Evolutionary conservation across 495 filamentous ascomycete genomes (phyloP).

Genomic region (Hypoxylon lienhwacheense): DNA sequence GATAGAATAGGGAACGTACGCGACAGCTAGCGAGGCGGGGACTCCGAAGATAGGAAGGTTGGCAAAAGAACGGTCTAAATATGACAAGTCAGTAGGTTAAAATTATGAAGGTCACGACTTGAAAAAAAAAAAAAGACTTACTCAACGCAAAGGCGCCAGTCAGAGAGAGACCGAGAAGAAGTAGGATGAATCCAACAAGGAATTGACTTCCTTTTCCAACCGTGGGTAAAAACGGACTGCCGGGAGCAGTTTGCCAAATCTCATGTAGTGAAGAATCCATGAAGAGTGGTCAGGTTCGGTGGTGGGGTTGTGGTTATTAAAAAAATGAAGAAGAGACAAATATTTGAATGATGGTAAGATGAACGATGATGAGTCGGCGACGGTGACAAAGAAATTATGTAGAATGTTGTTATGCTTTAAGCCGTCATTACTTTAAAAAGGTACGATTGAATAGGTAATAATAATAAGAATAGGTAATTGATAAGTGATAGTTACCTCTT

Average conservation of each 20-base stretch:
- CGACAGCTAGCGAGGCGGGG: slow-evolving; percentile 85
- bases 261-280: slow-evolving; percentile 77
- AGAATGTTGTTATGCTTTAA: no score
- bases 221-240: slow-evolving; percentile 78
- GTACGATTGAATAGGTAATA: no score
- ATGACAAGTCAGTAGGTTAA: slow-evolving; percentile 10
- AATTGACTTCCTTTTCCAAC: slow-evolving; percentile 85
- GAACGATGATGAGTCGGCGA: no score
- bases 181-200: slow-evolving; percentile 74
- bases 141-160: slow-evolving; percentile 79
- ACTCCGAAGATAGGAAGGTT: slow-evolving; percentile 78
- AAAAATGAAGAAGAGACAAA: no score
- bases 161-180: slow-evolving; percentile 66
- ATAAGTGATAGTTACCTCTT: no score
- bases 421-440: no score
- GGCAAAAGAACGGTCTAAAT: slow-evolving; percentile 78
- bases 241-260: slow-evolving; percentile 85
- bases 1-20: slow-evolving; percentile 59
- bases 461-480: no score
- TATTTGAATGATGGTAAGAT: no score
- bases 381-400: no score
- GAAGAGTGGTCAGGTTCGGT: slow-evolving; percentile 30
- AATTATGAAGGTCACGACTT: no score
- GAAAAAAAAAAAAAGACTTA: slow-evolving; percentile 51
- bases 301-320: no score